These are phyloP conservation scores for Phytophthora ohioensis DNA, from an alignment of 352 stramenopile species.

Conservation along the genomic window DNA sequence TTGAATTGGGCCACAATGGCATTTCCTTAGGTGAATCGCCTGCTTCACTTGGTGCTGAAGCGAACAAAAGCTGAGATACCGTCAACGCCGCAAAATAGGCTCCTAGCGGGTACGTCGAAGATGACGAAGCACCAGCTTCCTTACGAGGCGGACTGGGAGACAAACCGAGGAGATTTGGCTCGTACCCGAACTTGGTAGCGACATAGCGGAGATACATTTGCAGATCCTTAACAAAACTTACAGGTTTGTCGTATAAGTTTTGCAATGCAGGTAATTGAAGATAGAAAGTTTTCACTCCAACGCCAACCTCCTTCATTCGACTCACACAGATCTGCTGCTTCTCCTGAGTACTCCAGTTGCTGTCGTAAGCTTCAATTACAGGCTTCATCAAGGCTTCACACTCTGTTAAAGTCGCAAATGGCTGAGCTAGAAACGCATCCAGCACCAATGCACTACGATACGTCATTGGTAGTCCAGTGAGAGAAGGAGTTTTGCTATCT, in stretches of 20 bases:
- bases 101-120: conserved; percentile 29
- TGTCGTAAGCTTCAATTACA: conserved; percentile 31
- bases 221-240: conserved; percentile 45
- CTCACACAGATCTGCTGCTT: conserved; percentile 23
- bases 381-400: conserved; percentile 41
- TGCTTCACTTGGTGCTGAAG: conserved; percentile 23
- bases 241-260: conserved; percentile 33
- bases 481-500: conserved; percentile 15
- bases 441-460: conserved; percentile 51
- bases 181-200: conserved; percentile 66
- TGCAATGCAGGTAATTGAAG: conserved; percentile 49
- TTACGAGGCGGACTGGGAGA: conserved; percentile 5
- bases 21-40: conserved; percentile 6
- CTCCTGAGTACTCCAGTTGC: conserved; percentile 37
- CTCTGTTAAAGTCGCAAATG: conserved; percentile 37
- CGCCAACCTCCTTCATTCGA: conserved; percentile 36
- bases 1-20: conserved; percentile 33
- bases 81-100: conserved; percentile 34
- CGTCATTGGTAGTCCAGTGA: conserved; percentile 21
- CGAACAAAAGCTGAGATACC: conserved; percentile 39
- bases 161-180: conserved; percentile 47
- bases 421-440: conserved; percentile 61
- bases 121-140: not conserved
- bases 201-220: conserved; percentile 61
- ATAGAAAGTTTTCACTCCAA: conserved; percentile 31